Conservation (phyloP, 352 stramenopile species). For the Pythium rishiriense region DNA sequence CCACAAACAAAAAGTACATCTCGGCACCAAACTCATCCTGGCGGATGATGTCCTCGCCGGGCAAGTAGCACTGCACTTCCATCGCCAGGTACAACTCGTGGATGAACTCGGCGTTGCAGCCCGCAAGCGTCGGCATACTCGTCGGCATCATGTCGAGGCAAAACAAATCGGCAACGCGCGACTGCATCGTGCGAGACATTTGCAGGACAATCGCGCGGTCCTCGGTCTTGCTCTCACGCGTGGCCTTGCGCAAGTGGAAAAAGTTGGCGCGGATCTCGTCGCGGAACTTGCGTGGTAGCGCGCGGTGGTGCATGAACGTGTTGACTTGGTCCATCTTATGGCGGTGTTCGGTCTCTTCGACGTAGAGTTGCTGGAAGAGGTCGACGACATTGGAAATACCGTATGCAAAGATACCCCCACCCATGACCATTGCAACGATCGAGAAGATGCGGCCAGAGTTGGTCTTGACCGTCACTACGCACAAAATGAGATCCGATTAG, state of each 20-base stretch:
- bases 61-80: constrained; percentile 70
- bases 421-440: constrained; percentile 70
- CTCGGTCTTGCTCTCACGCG: constrained; percentile 65
- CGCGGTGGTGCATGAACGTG: constrained; percentile 67
- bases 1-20: constrained; percentile 82
- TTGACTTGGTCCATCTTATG: constrained; percentile 82
- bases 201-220: constrained; percentile 66
- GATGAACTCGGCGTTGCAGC: constrained; percentile 77
- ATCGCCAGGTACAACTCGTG: constrained; percentile 79
- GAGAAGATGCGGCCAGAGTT: constrained; percentile 69
- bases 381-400: constrained; percentile 83
- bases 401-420: constrained; percentile 82
- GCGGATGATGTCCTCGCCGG: constrained; percentile 74
- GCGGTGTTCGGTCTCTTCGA: constrained; percentile 61
- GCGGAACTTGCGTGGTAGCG: constrained; percentile 58
- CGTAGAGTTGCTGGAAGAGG: constrained; percentile 76
- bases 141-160: constrained; percentile 73
- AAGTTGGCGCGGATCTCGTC: constrained; percentile 82
- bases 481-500: too few relatives aligned
- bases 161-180: constrained; percentile 69
- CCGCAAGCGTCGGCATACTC: constrained; percentile 67
- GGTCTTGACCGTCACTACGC: constrained; percentile 70
- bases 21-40: constrained; percentile 82
- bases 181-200: constrained; percentile 73
- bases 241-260: constrained; percentile 75